Evolutionary conservation across 805 yeast genomes (phyloP).

Genomic region (Yamadazyma phyllophila): DNA sequence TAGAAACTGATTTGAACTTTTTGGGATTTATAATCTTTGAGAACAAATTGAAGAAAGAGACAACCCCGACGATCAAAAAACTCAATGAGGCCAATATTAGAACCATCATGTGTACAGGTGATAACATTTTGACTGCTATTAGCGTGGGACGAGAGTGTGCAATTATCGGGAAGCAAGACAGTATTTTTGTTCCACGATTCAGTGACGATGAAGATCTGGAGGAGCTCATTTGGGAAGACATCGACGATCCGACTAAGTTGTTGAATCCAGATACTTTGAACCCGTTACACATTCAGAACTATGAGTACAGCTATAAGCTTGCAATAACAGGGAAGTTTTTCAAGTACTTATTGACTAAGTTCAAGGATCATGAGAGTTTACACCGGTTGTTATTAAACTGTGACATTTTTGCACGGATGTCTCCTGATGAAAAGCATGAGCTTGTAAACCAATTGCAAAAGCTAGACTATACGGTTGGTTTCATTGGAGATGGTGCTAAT

Average conservation of each 20-base stretch:
- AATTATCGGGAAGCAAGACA: conserved; percentile 46
- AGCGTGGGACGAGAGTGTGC: conserved; percentile 89
- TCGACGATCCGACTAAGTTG: conserved; percentile 51
- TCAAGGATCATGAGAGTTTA: conserved; percentile 38
- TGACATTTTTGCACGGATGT: conserved; percentile 91
- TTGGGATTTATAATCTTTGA: conserved; percentile 91
- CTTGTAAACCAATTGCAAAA: conserved; percentile 81
- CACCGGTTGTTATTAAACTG: conserved; percentile 66
- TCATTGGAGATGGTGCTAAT: conserved; percentile 99
- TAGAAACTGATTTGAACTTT: conserved; percentile 70
- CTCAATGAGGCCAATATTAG: conserved; percentile 70
- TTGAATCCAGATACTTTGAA: conserved; percentile 65
- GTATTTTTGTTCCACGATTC: conserved; percentile 55
- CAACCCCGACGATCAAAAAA: conserved; percentile 57
- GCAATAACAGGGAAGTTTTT: conserved; percentile 95
- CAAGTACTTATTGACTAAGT: conserved; percentile 64
- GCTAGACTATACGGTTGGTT: conserved; percentile 89
- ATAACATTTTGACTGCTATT: conserved; percentile 88
- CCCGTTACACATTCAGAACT: conserved; percentile 31
- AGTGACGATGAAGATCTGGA: conserved; percentile 38
- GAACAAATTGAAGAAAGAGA: conserved; percentile 75
- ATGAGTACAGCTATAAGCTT: conserved; percentile 48
- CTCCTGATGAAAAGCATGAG: conserved; percentile 98
- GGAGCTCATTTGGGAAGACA: conserved; percentile 65
- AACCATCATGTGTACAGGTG: conserved; percentile 97